phyloP scores from a whole-genome alignment of 2,329 filamentous ascomycete genomes.

The Fusarium anguioides region DNA sequence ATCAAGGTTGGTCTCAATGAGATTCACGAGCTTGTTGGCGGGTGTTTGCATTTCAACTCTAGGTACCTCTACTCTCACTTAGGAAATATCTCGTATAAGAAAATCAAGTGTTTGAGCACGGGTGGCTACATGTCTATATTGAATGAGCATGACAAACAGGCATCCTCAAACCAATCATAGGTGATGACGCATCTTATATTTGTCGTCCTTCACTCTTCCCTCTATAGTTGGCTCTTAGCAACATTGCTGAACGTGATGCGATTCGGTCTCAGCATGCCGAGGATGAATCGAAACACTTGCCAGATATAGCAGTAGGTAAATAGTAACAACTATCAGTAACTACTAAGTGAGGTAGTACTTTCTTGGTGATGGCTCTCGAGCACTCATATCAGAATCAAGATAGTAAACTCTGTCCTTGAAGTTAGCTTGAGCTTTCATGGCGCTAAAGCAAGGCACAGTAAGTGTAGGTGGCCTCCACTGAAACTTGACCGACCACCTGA shows the following conservation, averaged over 20 bases:
- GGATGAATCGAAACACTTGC: not conserved
- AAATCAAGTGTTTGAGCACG: not conserved
- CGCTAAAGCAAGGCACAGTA: conserved; percentile 1
- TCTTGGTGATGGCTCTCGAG: not conserved
- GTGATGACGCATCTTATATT: not conserved
- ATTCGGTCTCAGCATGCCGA: not conserved
- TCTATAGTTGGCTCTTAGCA: not conserved
- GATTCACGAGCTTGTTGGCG: not conserved
- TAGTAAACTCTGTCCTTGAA: not conserved
- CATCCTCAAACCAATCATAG: not conserved
- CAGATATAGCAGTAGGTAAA: too few species aligned
- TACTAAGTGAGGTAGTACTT: too few species aligned
- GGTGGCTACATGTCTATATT: too few species aligned
- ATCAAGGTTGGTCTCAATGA: too few species aligned
- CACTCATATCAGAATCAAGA: too few species aligned
- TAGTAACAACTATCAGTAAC: too few species aligned
- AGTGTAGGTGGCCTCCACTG: conserved; percentile 5
- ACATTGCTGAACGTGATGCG: not conserved
- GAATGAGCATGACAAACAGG: not conserved
- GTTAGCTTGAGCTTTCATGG: not conserved
- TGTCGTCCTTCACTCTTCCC: not conserved
- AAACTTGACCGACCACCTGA: conserved; percentile 4
- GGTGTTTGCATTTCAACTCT: not conserved
- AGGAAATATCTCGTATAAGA: not conserved
- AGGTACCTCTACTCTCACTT: not conserved